Percentiles rank a stretch among this genome's conserved stretches.
Evolutionary conservation across 169 alveolate species (phyloP).

Genomic region (Theileria parva): DNA sequence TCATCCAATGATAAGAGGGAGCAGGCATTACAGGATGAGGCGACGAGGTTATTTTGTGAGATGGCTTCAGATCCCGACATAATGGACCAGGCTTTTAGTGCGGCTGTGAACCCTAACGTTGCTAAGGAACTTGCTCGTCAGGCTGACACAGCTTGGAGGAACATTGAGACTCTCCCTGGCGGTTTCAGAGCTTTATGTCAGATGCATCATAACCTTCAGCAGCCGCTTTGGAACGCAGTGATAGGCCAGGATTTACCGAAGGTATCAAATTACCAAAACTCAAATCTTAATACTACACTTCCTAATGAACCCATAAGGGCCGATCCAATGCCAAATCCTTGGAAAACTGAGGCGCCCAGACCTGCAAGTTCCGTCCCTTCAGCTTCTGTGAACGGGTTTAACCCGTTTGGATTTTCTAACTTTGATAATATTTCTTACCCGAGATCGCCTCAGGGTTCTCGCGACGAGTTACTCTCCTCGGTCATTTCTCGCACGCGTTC

Average conservation of each 20-base stretch:
- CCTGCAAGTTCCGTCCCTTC: conserved; percentile 1
- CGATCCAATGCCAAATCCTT: conserved; percentile 62
- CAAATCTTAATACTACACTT: background rate
- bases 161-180: conserved; percentile 81
- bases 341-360: conserved; percentile 26
- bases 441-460: background rate
- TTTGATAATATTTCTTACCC: background rate
- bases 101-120: conserved; percentile 76
- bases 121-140: conserved; percentile 77
- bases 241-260: conserved; percentile 16
- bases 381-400: background rate
- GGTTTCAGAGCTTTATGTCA: conserved; percentile 76
- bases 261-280: background rate
- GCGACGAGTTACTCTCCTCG: conserved; percentile 1
- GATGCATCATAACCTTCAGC: conserved; percentile 77
- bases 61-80: conserved; percentile 68
- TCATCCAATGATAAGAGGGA: background rate
- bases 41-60: conserved; percentile 71
- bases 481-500: background rate
- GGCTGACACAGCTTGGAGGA: conserved; percentile 79
- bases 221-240: conserved; percentile 74
- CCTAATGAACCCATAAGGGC: conserved; percentile 37
- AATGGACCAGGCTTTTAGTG: conserved; percentile 71
- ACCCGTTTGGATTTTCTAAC: background rate
- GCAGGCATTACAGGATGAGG: conserved; percentile 31